Evolutionary conservation across 1,284 basidiomycete species (phyloP).

Genomic region (Tylopilus orsonianus): DNA sequence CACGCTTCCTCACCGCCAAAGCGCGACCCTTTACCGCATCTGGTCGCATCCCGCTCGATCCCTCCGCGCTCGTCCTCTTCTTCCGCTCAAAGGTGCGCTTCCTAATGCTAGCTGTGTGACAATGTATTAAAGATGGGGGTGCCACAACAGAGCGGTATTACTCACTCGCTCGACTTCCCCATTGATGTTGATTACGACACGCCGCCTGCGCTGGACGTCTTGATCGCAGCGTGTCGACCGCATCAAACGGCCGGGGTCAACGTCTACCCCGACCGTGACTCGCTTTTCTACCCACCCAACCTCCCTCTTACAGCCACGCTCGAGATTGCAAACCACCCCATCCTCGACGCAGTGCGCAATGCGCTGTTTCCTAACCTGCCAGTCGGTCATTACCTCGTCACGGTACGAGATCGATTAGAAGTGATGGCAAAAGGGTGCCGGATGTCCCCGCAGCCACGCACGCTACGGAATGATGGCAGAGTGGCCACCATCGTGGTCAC

Average conservation of each 20-base stretch:
- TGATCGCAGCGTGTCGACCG: conserved; percentile 72
- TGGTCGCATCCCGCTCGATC: conserved; percentile 70
- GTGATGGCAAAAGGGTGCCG: conserved; percentile 60
- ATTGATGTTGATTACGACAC: conserved; percentile 72
- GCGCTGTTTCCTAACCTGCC: conserved; percentile 69
- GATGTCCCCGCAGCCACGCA: conserved; percentile 53
- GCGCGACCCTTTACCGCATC: conserved; percentile 62
- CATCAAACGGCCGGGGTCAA: conserved; percentile 56
- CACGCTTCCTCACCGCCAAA: conserved; percentile 57
- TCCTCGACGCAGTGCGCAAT: conserved; percentile 70
- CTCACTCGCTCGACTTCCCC: conserved; percentile 78
- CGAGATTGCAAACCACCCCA: conserved; percentile 76
- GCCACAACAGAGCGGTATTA: conserved; percentile 62
- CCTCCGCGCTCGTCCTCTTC: conserved; percentile 66
- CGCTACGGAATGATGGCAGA: conserved; percentile 59
- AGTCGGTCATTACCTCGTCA: conserved; percentile 65
- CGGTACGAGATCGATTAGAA: conserved; percentile 67
- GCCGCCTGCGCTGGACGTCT: conserved; percentile 76
- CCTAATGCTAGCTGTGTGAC: not conserved
- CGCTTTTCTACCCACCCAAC: conserved; percentile 69
- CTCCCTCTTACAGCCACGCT: conserved; percentile 72
- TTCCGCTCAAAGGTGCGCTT: conserved; percentile 69
- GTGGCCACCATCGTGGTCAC: conserved; percentile 72
- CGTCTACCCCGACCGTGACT: conserved; percentile 58
- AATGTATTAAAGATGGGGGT: conserved; percentile 1